These are phyloP conservation scores for Fusarium cyanostomum DNA, from an alignment of 2,329 filamentous ascomycete species.

Conservation along the genomic window DNA sequence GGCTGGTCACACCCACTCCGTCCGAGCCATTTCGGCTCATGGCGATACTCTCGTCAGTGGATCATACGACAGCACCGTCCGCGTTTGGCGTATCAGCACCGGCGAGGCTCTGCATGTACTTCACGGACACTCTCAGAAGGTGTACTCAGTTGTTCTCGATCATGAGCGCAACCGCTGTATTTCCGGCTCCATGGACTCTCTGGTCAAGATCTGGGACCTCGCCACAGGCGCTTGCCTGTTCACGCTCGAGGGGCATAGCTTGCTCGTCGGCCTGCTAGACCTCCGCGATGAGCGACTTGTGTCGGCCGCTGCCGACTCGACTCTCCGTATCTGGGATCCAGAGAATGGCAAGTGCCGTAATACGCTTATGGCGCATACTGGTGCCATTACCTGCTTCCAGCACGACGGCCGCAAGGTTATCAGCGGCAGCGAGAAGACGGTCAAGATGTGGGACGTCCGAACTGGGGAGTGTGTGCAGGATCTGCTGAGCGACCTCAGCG, in stretches of 20 bases:
- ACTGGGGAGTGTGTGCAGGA: constrained; percentile 94
- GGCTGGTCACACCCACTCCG: constrained; percentile 88
- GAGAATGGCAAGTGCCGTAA: constrained; percentile 91
- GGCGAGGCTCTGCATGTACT: constrained; percentile 87
- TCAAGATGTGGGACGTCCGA: constrained; percentile 98
- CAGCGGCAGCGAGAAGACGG: constrained; percentile 90
- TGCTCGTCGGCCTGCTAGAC: constrained; percentile 91
- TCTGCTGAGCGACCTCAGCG: constrained; percentile 88
- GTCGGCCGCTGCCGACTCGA: constrained; percentile 94
- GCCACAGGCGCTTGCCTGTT: constrained; percentile 85
- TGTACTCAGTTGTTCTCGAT: constrained; percentile 96
- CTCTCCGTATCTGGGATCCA: constrained; percentile 95
- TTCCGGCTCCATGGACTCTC: constrained; percentile 97
- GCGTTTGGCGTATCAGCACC: constrained; percentile 97
- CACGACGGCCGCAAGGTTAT: constrained; percentile 98
- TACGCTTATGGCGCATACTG: constrained; percentile 91
- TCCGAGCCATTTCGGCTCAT: constrained; percentile 93
- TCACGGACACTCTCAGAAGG: constrained; percentile 88
- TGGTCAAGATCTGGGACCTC: constrained; percentile 97
- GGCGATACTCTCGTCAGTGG: constrained; percentile 97
- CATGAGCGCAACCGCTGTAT: constrained; percentile 93
- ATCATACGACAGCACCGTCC: constrained; percentile 94
- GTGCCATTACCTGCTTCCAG: constrained; percentile 98
- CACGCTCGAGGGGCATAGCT: constrained; percentile 91
- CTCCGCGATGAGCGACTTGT: constrained; percentile 90